phyloP scores from a whole-genome alignment of 202 grass and related monocot species.

The Miscanthus sacchariflorus region DNA sequence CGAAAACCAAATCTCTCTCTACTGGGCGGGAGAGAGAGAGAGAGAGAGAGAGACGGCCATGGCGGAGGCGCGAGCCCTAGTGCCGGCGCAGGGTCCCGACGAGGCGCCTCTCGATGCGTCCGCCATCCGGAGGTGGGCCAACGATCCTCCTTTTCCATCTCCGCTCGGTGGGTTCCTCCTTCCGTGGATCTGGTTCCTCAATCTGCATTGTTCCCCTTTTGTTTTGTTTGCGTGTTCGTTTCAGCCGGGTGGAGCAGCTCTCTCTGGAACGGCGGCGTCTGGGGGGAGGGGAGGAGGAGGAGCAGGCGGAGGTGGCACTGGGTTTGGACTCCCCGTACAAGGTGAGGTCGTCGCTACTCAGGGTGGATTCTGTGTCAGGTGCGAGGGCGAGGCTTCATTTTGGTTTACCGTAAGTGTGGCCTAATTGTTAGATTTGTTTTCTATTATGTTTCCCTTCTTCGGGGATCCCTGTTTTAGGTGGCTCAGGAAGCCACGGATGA shows the following conservation, averaged over 20 bases:
- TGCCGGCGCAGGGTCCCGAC: constrained; percentile 25
- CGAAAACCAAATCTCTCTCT: constrained; percentile 24
- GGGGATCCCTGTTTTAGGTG: constrained; percentile 28
- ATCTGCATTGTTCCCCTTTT: not conserved
- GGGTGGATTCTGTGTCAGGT: not conserved
- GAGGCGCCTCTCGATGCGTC: constrained; percentile 49
- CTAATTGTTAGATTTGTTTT: constrained; percentile 4
- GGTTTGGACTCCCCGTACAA: constrained; percentile 12
- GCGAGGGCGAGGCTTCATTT: not conserved
- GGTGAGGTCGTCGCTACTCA: not conserved
- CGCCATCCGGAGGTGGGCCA: constrained; percentile 55
- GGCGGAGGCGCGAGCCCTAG: constrained; percentile 57
- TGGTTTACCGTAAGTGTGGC: not conserved
- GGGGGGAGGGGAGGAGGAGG: not conserved
- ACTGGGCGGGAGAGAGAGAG: constrained; percentile 31
- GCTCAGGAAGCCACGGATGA: constrained; percentile 41
- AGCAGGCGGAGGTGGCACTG: not conserved
- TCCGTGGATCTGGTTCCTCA: not conserved
- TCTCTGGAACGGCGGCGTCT: constrained; percentile 16
- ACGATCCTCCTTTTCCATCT: not conserved
- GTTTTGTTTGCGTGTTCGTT: not conserved
- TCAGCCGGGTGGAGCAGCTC: constrained; percentile 72
- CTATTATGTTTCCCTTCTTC: not conserved
- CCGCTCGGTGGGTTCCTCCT: not conserved
- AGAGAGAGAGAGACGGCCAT: constrained; percentile 7